These are phyloP conservation scores for Orbilia blumenaviensis DNA, from an alignment of 2,329 filamentous ascomycete genomes.

Conservation along the genomic window DNA sequence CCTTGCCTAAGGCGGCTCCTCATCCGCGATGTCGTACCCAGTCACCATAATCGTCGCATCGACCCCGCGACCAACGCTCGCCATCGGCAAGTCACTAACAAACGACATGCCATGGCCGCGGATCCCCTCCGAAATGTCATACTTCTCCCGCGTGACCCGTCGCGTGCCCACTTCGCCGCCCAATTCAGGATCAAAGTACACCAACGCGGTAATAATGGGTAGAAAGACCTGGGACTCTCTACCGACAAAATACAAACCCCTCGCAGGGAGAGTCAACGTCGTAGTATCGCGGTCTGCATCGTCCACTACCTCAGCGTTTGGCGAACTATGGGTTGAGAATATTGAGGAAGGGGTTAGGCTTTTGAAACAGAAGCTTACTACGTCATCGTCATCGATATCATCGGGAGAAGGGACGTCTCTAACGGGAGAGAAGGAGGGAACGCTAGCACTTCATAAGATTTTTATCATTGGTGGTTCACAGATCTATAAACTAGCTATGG, in stretches of 20 bases:
- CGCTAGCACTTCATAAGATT: slow-evolving; percentile 66
- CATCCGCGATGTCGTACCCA: slow-evolving; percentile 62
- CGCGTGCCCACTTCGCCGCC: slow-evolving; percentile 62
- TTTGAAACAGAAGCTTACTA: slow-evolving; percentile 65
- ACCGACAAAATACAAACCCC: slow-evolving; percentile 77
- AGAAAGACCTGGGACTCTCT: slow-evolving; percentile 97
- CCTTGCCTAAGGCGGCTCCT: neutral
- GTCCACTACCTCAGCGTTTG: slow-evolving; percentile 48
- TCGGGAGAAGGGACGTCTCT: no score
- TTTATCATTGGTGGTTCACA: slow-evolving; percentile 92
- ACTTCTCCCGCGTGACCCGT: slow-evolving; percentile 90
- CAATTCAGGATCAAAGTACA: slow-evolving; percentile 54
- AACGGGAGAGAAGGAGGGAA: no score
- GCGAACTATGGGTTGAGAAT: slow-evolving; percentile 26
- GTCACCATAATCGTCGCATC: slow-evolving; percentile 94
- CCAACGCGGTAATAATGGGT: slow-evolving; percentile 92
- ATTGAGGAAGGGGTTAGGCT: slow-evolving; percentile 38
- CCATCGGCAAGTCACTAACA: slow-evolving; percentile 74
- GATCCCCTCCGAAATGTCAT: slow-evolving; percentile 89
- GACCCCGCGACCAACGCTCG: slow-evolving; percentile 77
- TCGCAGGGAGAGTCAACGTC: slow-evolving; percentile 82
- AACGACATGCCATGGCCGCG: slow-evolving; percentile 88
- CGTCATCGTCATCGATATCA: no score
- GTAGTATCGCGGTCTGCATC: slow-evolving; percentile 71
- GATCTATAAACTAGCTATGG: slow-evolving; percentile 79